A percentile compares a stretch with the other conserved stretches of the same genome.
Evolutionary conservation across 179 eudicot genomes (phyloP).

Genomic region (Carnegiea gigantea): DNA sequence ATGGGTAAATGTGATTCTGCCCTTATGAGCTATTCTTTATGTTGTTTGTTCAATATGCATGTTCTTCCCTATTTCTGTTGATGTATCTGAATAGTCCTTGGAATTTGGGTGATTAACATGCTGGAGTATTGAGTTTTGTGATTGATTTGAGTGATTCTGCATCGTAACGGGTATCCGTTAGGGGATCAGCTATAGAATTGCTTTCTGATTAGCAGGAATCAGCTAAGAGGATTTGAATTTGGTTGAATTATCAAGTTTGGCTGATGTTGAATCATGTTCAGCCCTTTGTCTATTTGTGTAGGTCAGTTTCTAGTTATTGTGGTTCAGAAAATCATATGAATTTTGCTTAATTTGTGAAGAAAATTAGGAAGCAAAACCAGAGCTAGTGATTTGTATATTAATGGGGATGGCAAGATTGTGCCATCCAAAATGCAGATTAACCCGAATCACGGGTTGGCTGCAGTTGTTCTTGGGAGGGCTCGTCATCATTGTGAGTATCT

Average conservation of each 20-base stretch:
- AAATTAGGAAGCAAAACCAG: neutral
- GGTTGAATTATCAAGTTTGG: neutral
- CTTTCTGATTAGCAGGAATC: neutral
- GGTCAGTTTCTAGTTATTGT: neutral
- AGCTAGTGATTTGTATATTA: constrained; percentile 5
- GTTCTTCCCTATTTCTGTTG: neutral
- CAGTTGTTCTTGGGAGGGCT: constrained; percentile 73
- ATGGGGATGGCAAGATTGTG: constrained; percentile 48
- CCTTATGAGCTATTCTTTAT: neutral
- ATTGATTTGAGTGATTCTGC: constrained; percentile 6
- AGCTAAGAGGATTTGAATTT: neutral
- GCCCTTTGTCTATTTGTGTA: neutral
- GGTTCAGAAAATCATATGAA: constrained; percentile 3
- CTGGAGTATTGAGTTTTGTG: constrained; percentile 7
- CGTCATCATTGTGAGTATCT: constrained; percentile 65
- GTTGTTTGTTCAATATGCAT: constrained; percentile 7
- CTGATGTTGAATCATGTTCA: neutral
- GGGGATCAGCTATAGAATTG: neutral
- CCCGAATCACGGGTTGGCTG: constrained; percentile 56
- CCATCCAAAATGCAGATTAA: constrained; percentile 48
- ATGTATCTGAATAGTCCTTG: constrained; percentile 2
- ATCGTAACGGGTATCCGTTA: neutral
- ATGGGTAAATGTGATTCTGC: constrained; percentile 22
- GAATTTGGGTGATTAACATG: neutral
- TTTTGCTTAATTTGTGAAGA: neutral